Conservation (phyloP, 768 basidiomycete genomes). For the Boletus reticulatus region DNA sequence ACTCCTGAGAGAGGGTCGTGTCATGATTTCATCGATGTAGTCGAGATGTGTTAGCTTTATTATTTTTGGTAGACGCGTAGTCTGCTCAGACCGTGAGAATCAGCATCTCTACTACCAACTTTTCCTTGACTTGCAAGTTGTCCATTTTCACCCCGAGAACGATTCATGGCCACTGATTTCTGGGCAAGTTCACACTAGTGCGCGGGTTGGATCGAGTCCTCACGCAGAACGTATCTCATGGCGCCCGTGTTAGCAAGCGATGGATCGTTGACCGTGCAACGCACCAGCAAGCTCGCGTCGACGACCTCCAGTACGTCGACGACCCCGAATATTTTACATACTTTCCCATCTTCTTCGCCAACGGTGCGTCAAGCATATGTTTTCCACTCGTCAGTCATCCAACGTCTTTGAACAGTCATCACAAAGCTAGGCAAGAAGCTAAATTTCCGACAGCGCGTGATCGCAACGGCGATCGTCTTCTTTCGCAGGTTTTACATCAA, state of each 20-base stretch:
- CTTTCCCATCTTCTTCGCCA: conserved; percentile 86
- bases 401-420: conserved; percentile 51
- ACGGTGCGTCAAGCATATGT: conserved; percentile 44
- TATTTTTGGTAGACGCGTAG: too few relatives aligned
- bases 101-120: too few relatives aligned
- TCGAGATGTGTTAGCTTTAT: too few relatives aligned
- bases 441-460: conserved; percentile 80
- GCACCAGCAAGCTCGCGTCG: conserved; percentile 66
- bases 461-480: conserved; percentile 93
- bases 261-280: conserved; percentile 88
- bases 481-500: conserved; percentile 97
- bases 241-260: conserved; percentile 59
- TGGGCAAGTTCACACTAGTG: conserved; percentile 92
- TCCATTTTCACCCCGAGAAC: too few relatives aligned
- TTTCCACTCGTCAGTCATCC: not conserved
- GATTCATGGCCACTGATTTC: conserved; percentile 81
- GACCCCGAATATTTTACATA: conserved; percentile 77
- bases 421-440: conserved; percentile 85
- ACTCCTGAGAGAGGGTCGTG: not conserved
- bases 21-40: not conserved
- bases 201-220: conserved; percentile 26
- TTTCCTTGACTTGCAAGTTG: not conserved
- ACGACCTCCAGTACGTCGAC: conserved; percentile 78
- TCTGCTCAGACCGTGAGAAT: not conserved
- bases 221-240: conserved; percentile 13